Evolutionary conservation across 2,329 filamentous ascomycete genomes (phyloP), one percentile per base, ranked within the genome.

Genomic region (Xylariaceae sp.): DNA sequence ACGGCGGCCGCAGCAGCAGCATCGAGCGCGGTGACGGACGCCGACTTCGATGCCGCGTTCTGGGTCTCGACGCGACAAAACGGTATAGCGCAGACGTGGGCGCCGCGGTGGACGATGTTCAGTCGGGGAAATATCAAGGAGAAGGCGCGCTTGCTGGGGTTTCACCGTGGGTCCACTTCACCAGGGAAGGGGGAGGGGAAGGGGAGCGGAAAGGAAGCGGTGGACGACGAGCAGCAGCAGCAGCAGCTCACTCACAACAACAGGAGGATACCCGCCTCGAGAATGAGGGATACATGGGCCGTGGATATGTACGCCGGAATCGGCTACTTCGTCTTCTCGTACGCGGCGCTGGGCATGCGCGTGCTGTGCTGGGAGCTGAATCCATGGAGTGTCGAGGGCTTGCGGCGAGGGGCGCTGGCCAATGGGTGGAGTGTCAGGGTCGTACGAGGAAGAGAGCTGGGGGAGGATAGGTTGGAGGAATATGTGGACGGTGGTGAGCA

Each of bases 301-400:
- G 77, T 94, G 1, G 91, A 97, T 62, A 68, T 97, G 45, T 96
- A 95, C 66, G 88, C 87, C 0, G 91, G 91, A 0, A 95, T 96
- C 50, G 91, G 91, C 4, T 96, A 96, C 65, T 96, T 97, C 64
- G 79, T 85, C 3, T 95, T 96, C 57, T 86, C 81, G 24, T 96
- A 95, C 64, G 76, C 83, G 6, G 73, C 70, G 44, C 76, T 84
- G 15, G 89, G 88, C 0, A 68, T 90, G 55, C 68, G 76, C 37
- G 84, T 96, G 1, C 69, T 93, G 32, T 87, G 89, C 53, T 97
- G 88, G 86, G 91, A 97, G 64, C 69, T 96, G 34, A 96, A 95
- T 61, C 83, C 85, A 0, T 87, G 90, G 83, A 89, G 83, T 50
- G 77, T 95, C 26, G 89, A 96, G 67, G 89, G 87, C 0, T 63